Base-by-base conservation (phyloP, 768 basidiomycete species). In the Hypholoma fasciculare region DNA sequence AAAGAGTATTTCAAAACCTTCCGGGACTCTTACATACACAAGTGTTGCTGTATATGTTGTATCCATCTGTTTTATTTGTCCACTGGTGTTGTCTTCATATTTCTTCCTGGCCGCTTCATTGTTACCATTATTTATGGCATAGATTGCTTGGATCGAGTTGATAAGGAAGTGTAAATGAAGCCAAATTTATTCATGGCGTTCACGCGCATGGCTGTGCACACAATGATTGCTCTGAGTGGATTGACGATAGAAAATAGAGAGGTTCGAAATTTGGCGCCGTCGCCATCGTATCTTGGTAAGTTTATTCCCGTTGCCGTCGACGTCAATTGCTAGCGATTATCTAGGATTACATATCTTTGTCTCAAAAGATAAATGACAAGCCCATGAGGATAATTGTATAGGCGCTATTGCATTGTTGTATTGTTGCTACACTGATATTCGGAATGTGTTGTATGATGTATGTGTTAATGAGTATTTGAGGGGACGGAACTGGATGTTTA, bases 381-480 rank as follows among this genome's bases (percentile, higher is more conserved):
- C 30, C 30, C 30, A 34, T 34, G 9, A 17, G 42, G 49, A 53
- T 56, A 60, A 49, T 61, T 61, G 40, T 62, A 53, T 52, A 37
- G 44, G 44, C 14, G 30, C 16, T 19, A 7, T 44, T 50, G 56
- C 53, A 62, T 58, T 65, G 30, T 34, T 34, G 58, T 65, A 66
- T 62, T 67, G 67, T 65, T 71, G 68, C 60, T 71, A 69, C 68
- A 69, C 58, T 58, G 63, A 48, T 49, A 23, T 56, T 62, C 58
- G 23, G 52, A 26, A 56, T 51, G 51, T 54, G 30, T 46, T 26
- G 13, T 5, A 44, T 27, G 26, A 7, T 19, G 54, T 19, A 47
- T 36, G n/a, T 54, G 53, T 14, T 30, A 54, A 47, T 37, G 56
- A 26, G 40, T 62, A 54, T 56, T 61, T 63, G 56, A 57, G 60